Percentiles rank a stretch among this genome's conserved stretches.
Evolutionary conservation across 2,329 filamentous ascomycete genomes (phyloP).

Genomic region (Pleoardoris graminearum): DNA sequence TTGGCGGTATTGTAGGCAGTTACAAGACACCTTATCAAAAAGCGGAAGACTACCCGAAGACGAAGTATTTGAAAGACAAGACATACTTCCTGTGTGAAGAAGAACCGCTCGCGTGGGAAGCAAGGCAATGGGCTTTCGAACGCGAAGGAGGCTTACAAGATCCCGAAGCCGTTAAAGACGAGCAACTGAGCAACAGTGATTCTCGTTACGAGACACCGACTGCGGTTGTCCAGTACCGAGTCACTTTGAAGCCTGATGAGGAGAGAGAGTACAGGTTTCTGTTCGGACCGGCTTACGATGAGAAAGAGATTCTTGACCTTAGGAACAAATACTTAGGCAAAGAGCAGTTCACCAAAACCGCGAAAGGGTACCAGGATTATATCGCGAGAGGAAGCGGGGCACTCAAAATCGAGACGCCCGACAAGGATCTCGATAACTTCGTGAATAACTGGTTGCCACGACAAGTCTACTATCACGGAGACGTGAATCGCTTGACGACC

Average conservation of each 20-base stretch:
- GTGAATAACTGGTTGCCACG: conserved; percentile 64
- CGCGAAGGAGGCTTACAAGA: conserved; percentile 60
- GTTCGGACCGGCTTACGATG: conserved; percentile 59
- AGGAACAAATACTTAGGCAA: conserved; percentile 55
- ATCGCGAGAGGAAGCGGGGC: conserved; percentile 57
- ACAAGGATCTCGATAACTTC: conserved; percentile 60
- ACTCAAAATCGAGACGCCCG: conserved; percentile 58
- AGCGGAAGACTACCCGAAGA: conserved; percentile 60
- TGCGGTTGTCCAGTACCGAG: conserved; percentile 58
- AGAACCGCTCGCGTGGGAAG: conserved; percentile 57
- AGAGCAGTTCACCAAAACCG: conserved; percentile 52
- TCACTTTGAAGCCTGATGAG: conserved; percentile 47
- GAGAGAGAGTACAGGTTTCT: conserved; percentile 57
- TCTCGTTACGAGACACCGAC: conserved; percentile 61
- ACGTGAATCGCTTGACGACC: conserved; percentile 62
- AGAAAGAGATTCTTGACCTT: conserved; percentile 54
- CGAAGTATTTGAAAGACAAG: conserved; percentile 61
- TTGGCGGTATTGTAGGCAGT: conserved; percentile 56
- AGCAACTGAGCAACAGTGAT: conserved; percentile 51
- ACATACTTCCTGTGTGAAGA: conserved; percentile 61
- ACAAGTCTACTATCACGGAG: conserved; percentile 62
- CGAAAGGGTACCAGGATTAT: conserved; percentile 55
- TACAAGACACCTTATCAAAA: conserved; percentile 62
- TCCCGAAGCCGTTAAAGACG: conserved; percentile 51
- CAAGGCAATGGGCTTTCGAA: conserved; percentile 57